Evolutionary conservation across 1,139 yeast species (phyloP), one percentile per base, ranked within the genome.

Genomic region (Kluyveromyces marxianus): DNA sequence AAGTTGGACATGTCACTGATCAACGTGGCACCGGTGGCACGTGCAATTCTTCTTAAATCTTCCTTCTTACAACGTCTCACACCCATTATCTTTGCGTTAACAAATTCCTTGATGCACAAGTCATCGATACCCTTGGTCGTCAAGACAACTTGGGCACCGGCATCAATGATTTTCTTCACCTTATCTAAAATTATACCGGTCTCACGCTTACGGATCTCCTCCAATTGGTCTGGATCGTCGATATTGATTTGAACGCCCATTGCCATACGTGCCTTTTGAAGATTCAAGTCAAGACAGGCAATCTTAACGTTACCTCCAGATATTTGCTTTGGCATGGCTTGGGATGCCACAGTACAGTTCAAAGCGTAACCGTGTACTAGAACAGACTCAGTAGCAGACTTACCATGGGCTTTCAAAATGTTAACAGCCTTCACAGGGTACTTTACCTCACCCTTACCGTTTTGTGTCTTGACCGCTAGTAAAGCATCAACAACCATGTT

Each of bases 81-180:
- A 14, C 95, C 98, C 92, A 94, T 89, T 44, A 92, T 94, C 40
- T 92, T 90, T 39, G 90, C 87, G 69, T 94, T 98, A 47, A 92
- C 94, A 68, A 94, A 92, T 65, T 87, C 92, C 69, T 94, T 94
- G 60, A 94, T 74, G 66, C 97, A 90, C 67, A 92, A 76, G 66
- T 94, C 98, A 68, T 94, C 99, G 58, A 94, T 94, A 56, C 98
- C 99, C 71, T 94, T 92, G 28, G 99, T 92, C 34, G 99, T 94
- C 52, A 94, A 74, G 35, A 94, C 88, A 46, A 94, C 98, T 60
- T 92, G 94, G 46, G 98, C 98, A 53, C 99, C 99, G 7, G 97
- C 81, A 53, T 74, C 79, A 61, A 94, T 78, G 62, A 94, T 87
- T 68, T 87, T 92, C 57, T 77, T 77, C 58, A 92, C 83, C 68